Evolutionary conservation across 1,139 yeast species (phyloP).

Genomic region (Debaryomyces psychrophilus): DNA sequence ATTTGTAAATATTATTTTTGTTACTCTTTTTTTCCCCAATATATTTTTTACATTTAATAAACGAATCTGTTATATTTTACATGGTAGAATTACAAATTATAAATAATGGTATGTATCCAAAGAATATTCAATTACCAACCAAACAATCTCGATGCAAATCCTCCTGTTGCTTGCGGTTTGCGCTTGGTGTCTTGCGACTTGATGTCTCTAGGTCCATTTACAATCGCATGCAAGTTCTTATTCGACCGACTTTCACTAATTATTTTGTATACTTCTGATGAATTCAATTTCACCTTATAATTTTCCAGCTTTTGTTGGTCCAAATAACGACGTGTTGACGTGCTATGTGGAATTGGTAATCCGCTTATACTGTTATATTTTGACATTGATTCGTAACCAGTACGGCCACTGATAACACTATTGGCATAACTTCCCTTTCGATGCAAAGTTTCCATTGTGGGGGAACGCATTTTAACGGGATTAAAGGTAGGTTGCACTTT

Average conservation of each 20-base stretch:
- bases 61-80: conserved; percentile 1
- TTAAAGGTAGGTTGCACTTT: conserved; percentile 2
- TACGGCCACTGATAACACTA: conserved; percentile 10
- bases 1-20: conserved; percentile 10
- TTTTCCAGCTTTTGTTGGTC: conserved; percentile 59
- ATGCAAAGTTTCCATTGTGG: conserved; percentile 3
- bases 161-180: conserved; percentile 14
- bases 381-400: conserved; percentile 4
- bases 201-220: not conserved
- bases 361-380: conserved; percentile 4
- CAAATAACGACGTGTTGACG: conserved; percentile 1
- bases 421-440: conserved; percentile 13
- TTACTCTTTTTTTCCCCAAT: conserved; percentile 4
- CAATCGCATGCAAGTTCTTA: conserved; percentile 2
- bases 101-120: not conserved
- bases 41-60: conserved; percentile 5
- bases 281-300: conserved; percentile 38
- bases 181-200: not conserved
- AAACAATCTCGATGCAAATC: conserved; percentile 35
- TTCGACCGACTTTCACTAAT: conserved; percentile 17
- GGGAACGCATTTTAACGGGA: conserved; percentile 4
- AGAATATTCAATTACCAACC: conserved; percentile 32
- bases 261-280: conserved; percentile 29
- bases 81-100: conserved; percentile 2
- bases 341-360: conserved; percentile 4